These are phyloP conservation scores for Nelumbo lutea DNA, from an alignment of 164 flowering plant genomes.

Conservation along the genomic window DNA sequence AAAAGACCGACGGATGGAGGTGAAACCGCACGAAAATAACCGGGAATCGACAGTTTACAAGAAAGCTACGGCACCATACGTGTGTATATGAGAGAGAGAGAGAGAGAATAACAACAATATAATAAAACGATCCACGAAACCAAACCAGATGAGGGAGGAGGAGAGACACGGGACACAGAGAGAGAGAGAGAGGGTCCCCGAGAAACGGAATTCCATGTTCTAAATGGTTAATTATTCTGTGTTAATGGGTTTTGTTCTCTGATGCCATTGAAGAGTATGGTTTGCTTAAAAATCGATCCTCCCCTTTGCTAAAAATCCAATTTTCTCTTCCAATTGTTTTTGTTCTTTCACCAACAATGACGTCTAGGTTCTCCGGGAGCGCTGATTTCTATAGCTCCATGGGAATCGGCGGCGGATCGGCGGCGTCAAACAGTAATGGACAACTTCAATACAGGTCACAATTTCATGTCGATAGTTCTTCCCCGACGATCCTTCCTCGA, in stretches of 20 bases:
- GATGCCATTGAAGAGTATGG: too few species aligned
- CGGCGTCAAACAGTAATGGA: slow-evolving; percentile 11
- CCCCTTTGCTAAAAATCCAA: too few species aligned
- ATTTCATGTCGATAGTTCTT: slow-evolving; percentile 23
- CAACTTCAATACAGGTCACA: slow-evolving; percentile 24
- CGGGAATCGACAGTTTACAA: slow-evolving; percentile 9
- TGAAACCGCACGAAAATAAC: background rate
- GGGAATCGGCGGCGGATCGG: slow-evolving; percentile 24
- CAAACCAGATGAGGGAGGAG: background rate
- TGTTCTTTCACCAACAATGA: background rate
- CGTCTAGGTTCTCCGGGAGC: slow-evolving; percentile 38
- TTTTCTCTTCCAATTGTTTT: too few species aligned
- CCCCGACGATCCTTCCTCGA: slow-evolving; percentile 28
- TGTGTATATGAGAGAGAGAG: background rate
- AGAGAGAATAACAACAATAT: background rate
- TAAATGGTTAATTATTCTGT: too few species aligned
- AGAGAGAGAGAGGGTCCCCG: background rate
- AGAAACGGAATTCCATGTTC: slow-evolving; percentile 3
- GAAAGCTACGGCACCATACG: background rate
- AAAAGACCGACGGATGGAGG: background rate
- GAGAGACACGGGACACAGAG: background rate
- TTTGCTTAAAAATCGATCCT: too few species aligned
- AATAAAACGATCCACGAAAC: background rate
- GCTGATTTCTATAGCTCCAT: slow-evolving; percentile 31
- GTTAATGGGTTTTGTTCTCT: too few species aligned